Evolutionary conservation across 2,329 filamentous ascomycete genomes (phyloP).

Genomic region (Aspergillus neotritici): DNA sequence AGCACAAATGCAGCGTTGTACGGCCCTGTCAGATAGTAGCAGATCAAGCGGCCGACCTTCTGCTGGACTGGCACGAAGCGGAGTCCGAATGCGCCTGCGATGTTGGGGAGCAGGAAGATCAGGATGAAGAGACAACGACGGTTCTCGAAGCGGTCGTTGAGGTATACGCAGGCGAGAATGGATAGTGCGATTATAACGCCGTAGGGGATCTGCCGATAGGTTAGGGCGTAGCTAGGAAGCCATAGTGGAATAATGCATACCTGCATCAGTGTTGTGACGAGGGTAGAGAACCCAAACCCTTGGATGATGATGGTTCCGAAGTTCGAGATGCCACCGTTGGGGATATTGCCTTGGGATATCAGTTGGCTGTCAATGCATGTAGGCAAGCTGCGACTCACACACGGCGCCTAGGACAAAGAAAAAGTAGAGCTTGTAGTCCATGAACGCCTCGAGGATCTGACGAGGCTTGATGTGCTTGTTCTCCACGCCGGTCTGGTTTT

Average conservation of each 20-base stretch:
- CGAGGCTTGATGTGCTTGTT: slow-evolving; percentile 51
- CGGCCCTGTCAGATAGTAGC: slow-evolving; percentile 53
- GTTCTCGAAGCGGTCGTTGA: slow-evolving; percentile 45
- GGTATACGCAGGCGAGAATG: slow-evolving; percentile 45
- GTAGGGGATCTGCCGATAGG: slow-evolving; percentile 39
- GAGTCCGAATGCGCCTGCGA: slow-evolving; percentile 55
- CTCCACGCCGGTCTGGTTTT: slow-evolving; percentile 56
- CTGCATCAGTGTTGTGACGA: slow-evolving; percentile 51
- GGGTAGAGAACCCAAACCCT: slow-evolving; percentile 51
- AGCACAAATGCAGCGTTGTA: slow-evolving; percentile 53
- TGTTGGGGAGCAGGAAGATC: slow-evolving; percentile 55
- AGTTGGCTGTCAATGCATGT: not conserved
- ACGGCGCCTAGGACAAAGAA: slow-evolving; percentile 50
- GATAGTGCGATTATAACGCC: slow-evolving; percentile 47
- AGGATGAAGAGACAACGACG: slow-evolving; percentile 51
- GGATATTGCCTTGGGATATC: slow-evolving; percentile 36
- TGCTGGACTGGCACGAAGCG: slow-evolving; percentile 48
- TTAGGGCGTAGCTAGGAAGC: not conserved
- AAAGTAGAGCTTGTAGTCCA: slow-evolving; percentile 55
- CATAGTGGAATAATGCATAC: slow-evolving; percentile 13
- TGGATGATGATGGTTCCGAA: slow-evolving; percentile 57
- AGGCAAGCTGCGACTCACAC: slow-evolving; percentile 19
- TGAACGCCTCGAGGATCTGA: slow-evolving; percentile 53
- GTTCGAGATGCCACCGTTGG: slow-evolving; percentile 55
- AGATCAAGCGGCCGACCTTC: slow-evolving; percentile 52